These are phyloP conservation scores for Rubia balearica DNA, from an alignment of 305 asterid genomes.

Conservation along the genomic window DNA sequence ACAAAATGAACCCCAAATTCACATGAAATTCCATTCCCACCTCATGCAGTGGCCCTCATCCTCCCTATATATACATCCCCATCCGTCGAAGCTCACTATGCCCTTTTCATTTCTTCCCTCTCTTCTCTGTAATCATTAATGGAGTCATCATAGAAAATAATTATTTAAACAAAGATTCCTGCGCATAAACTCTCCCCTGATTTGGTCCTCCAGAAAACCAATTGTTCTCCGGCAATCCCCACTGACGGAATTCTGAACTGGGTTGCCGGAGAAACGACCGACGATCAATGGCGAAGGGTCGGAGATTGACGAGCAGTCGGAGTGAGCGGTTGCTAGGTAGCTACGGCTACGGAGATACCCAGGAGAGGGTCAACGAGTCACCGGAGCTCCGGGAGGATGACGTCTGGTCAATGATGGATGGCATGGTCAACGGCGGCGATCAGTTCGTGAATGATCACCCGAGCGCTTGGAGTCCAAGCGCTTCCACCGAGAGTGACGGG, in stretches of 20 bases:
- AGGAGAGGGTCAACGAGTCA: slow-evolving; percentile 29
- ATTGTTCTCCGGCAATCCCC: too few species aligned
- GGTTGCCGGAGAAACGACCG: slow-evolving; percentile 3
- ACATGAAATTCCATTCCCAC: slow-evolving; percentile 30
- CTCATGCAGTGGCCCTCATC: neutral
- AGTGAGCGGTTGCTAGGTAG: slow-evolving; percentile 62
- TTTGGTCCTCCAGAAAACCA: too few species aligned
- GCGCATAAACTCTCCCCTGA: too few species aligned
- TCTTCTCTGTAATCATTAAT: neutral
- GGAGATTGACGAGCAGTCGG: slow-evolving; percentile 55
- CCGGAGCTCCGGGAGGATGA: slow-evolving; percentile 78
- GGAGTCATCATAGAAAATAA: slow-evolving; percentile 6
- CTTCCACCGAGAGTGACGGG: slow-evolving; percentile 32
- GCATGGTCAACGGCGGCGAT: slow-evolving; percentile 28
- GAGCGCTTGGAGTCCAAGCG: slow-evolving; percentile 46
- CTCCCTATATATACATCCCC: slow-evolving; percentile 33
- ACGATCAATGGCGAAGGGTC: slow-evolving; percentile 62
- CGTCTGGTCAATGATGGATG: slow-evolving; percentile 61
- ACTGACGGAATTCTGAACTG: too few species aligned
- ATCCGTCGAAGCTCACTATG: slow-evolving; percentile 15
- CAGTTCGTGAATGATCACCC: slow-evolving; percentile 15
- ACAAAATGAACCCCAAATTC: slow-evolving; percentile 50
- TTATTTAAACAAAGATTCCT: too few species aligned
- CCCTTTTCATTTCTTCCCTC: slow-evolving; percentile 1
- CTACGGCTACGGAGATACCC: slow-evolving; percentile 33